Percentiles rank a stretch among this genome's conserved stretches.
phyloP scores from a whole-genome alignment of 2,329 filamentous ascomycete species.

The Fusarium sp. region DNA sequence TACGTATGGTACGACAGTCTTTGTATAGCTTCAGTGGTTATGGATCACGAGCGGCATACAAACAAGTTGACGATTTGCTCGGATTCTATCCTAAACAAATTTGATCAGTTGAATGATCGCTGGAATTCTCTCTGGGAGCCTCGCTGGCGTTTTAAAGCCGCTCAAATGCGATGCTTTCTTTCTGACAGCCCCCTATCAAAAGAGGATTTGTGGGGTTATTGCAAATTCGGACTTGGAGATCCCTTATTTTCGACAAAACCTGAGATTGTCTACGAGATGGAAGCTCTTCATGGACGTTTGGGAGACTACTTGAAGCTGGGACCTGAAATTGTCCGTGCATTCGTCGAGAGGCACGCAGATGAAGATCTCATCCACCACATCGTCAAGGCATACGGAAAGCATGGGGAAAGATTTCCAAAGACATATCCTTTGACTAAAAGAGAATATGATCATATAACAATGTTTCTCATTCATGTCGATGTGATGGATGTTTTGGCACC shows the following conservation, averaged over 20 bases:
- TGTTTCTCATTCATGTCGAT: not conserved
- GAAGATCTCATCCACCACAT: fast-evolving
- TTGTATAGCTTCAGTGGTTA: not conserved
- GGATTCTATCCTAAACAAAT: not conserved
- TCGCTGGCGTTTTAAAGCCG: not conserved
- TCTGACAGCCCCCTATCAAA: not conserved
- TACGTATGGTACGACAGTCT: fast-evolving
- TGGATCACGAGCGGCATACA: not conserved
- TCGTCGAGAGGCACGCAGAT: not conserved
- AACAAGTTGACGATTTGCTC: not conserved
- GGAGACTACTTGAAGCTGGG: not conserved
- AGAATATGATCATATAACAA: not conserved
- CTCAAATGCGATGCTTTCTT: not conserved
- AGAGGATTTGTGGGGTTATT: too few species aligned
- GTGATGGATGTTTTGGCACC: not conserved
- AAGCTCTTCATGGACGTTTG: not conserved
- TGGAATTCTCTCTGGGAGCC: not conserved
- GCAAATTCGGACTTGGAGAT: not conserved
- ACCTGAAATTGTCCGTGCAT: not conserved
- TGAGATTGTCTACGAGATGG: not conserved
- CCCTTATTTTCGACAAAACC: not conserved
- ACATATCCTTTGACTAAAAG: not conserved
- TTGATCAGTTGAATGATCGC: not conserved
- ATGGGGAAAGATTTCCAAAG: not conserved
- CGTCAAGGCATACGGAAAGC: not conserved